Percentiles rank a stretch among this genome's conserved stretches.
Conservation (phyloP, 805 yeast genomes). For the Monosporozyma aerobia region DNA sequence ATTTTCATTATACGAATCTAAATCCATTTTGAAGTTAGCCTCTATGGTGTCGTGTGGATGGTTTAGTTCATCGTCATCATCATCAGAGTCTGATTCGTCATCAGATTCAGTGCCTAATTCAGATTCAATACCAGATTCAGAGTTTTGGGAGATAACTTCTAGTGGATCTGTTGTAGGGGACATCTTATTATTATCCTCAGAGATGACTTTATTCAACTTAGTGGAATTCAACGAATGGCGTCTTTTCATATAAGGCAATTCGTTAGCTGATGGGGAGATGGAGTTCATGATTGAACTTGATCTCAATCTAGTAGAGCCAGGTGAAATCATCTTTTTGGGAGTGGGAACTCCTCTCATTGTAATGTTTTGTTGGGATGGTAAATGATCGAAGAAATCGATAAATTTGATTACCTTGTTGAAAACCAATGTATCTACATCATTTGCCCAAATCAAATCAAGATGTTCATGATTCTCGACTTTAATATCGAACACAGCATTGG, state of each 20-base stretch:
- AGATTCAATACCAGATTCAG: not conserved
- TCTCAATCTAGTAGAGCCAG: not conserved
- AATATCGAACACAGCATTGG: constrained; percentile 37
- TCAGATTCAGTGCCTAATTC: not conserved
- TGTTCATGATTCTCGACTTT: constrained; percentile 75
- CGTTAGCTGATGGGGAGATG: not conserved
- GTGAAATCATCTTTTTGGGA: not conserved
- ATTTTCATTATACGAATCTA: not conserved
- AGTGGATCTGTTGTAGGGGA: not conserved
- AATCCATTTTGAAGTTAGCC: not conserved
- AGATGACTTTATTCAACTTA: not conserved
- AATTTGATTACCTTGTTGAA: constrained; percentile 35
- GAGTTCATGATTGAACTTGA: not conserved
- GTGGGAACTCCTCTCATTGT: too few relatives aligned
- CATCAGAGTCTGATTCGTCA: not conserved
- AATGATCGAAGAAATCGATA: constrained; percentile 24
- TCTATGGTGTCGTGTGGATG: not conserved
- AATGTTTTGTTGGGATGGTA: not conserved
- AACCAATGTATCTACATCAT: constrained; percentile 44
- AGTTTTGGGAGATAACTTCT: not conserved
- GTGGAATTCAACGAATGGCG: not conserved
- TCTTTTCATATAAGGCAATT: not conserved
- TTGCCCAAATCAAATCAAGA: constrained; percentile 84
- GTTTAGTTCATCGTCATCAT: not conserved
- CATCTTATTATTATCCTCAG: not conserved